A percentile compares a stretch with the other conserved stretches of the same genome.
Evolutionary conservation across 73 alveolate genomes (phyloP).

Genomic region (Halteria grandinella): DNA sequence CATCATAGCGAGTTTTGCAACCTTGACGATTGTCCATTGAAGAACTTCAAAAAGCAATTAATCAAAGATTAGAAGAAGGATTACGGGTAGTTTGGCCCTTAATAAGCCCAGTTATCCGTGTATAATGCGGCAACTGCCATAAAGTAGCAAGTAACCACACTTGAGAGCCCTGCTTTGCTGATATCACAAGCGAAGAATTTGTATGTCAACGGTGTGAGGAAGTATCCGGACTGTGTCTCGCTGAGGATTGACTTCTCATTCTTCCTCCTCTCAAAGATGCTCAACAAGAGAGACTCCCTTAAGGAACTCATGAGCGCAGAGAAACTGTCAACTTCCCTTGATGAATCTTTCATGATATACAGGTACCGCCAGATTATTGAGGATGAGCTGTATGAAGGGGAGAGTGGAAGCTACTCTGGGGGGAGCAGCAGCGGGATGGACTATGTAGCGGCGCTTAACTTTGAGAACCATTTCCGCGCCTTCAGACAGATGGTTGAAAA

Average conservation of each 20-base stretch:
- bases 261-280: slow-evolving; percentile 87
- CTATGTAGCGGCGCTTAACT: slow-evolving; percentile 81
- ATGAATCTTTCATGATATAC: slow-evolving; percentile 83
- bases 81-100: slow-evolving; percentile 42
- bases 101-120: slow-evolving; percentile 15
- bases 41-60: slow-evolving; percentile 49
- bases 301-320: slow-evolving; percentile 80
- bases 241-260: slow-evolving; percentile 84
- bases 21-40: slow-evolving; percentile 86
- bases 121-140: slow-evolving; percentile 16
- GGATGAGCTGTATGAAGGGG: slow-evolving; percentile 79
- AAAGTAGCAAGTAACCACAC: slow-evolving; percentile 25
- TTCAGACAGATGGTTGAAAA: slow-evolving; percentile 76
- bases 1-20: slow-evolving; percentile 88
- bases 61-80: slow-evolving; percentile 16
- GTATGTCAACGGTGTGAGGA: slow-evolving; percentile 81
- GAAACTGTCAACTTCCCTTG: slow-evolving; percentile 84
- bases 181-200: slow-evolving; percentile 79
- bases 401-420: not conserved
- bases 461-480: slow-evolving; percentile 76
- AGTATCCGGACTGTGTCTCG: slow-evolving; percentile 85
- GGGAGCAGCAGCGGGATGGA: slow-evolving; percentile 75
- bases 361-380: slow-evolving; percentile 77
- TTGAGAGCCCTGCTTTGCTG: slow-evolving; percentile 54
- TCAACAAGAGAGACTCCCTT: slow-evolving; percentile 86